A percentile compares a stretch with the other conserved stretches of the same genome.
Evolutionary conservation across 1,284 basidiomycete species (phyloP).

Genomic region (Leucoagaricus sp.): DNA sequence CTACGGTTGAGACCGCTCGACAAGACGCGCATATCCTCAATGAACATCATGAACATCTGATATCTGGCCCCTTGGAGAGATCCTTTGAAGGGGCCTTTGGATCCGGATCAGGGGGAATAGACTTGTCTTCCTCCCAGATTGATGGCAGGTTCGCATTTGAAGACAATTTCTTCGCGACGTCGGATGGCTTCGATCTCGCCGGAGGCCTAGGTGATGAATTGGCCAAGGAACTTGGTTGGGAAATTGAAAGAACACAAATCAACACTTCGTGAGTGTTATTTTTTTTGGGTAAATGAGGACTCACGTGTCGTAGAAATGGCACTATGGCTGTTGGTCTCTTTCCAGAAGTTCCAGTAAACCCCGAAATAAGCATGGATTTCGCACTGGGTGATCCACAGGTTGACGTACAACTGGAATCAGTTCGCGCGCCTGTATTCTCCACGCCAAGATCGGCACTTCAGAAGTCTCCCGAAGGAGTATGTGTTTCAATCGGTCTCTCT

Average conservation of each 20-base stretch:
- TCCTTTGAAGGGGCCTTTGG: slow-evolving; percentile 48
- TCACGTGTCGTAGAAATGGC: background rate
- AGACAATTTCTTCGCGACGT: slow-evolving; percentile 51
- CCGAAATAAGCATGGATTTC: slow-evolving; percentile 8
- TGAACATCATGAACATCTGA: slow-evolving; percentile 67
- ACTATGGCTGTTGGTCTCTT: background rate
- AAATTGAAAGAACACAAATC: slow-evolving; percentile 21
- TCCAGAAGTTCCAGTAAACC: background rate
- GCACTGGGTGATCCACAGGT: slow-evolving; percentile 12
- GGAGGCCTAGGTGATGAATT: slow-evolving; percentile 59
- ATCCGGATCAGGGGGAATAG: slow-evolving; percentile 25
- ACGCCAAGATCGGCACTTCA: background rate
- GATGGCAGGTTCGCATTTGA: slow-evolving; percentile 51
- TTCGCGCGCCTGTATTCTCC: background rate
- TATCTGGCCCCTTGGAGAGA: slow-evolving; percentile 64
- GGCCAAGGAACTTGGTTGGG: slow-evolving; percentile 75
- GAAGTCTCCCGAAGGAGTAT: background rate
- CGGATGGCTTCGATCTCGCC: slow-evolving; percentile 57
- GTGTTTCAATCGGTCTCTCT: background rate
- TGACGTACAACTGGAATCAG: background rate
- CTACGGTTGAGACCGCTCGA: slow-evolving; percentile 44
- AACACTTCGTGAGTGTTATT: background rate
- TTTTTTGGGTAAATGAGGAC: background rate
- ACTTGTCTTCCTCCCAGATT: slow-evolving; percentile 58
- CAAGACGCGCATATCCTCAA: slow-evolving; percentile 62